Conservation (phyloP, 495 filamentous ascomycete genomes). For the Xylaria telfairii region DNA sequence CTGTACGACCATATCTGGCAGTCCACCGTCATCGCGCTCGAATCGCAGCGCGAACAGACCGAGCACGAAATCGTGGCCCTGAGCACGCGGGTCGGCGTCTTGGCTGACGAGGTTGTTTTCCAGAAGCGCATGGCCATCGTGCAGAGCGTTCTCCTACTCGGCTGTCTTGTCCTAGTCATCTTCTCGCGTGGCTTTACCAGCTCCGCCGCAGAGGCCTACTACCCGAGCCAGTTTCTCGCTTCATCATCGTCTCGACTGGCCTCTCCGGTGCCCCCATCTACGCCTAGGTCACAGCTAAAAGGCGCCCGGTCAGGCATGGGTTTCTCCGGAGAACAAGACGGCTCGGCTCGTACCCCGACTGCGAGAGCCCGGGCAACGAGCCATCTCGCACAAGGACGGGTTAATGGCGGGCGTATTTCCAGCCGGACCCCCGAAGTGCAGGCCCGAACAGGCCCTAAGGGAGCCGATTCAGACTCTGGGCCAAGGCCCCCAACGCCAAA, state of each 20-base stretch:
- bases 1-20: slow-evolving; percentile 98
- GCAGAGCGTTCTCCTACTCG: slow-evolving; percentile 83
- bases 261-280: slow-evolving; percentile 34
- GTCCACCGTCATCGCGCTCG: slow-evolving; percentile 88
- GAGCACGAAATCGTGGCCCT: slow-evolving; percentile 81
- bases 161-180: slow-evolving; percentile 86
- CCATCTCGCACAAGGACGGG: slow-evolving; percentile 10
- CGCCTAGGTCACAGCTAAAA: slow-evolving; percentile 26
- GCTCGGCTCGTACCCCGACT: slow-evolving; percentile 21
- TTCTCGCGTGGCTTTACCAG: slow-evolving; percentile 61
- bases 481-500: slow-evolving; percentile 24
- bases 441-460: slow-evolving; percentile 19
- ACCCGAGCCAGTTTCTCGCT: slow-evolving; percentile 34
- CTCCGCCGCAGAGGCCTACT: slow-evolving; percentile 35
- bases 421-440: slow-evolving; percentile 24
- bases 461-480: slow-evolving; percentile 4
- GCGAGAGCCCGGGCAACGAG: slow-evolving; percentile 3
- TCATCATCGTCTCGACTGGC: slow-evolving; percentile 29
- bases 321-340: slow-evolving; percentile 17
- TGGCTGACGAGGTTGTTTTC: slow-evolving; percentile 94
- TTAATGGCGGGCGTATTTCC: not conserved
- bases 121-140: slow-evolving; percentile 94
- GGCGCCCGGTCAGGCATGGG: slow-evolving; percentile 9
- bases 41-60: slow-evolving; percentile 81
- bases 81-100: slow-evolving; percentile 77